Percentiles rank a stretch among this genome's conserved stretches.
Conservation (phyloP, 2,329 filamentous ascomycete genomes). For the Calonectria montana region DNA sequence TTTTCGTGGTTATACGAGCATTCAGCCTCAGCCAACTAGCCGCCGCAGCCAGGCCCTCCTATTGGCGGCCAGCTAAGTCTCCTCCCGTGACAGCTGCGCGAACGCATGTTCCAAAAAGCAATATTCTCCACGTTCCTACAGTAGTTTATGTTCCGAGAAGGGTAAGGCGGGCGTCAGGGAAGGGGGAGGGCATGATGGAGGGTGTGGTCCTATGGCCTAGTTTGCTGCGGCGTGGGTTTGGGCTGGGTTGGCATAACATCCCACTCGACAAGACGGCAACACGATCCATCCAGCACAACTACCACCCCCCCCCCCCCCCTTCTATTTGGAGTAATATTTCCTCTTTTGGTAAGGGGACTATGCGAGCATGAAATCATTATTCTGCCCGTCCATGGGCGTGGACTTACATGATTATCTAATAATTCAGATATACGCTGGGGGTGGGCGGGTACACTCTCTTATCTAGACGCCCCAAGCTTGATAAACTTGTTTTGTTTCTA, state of each 20-base stretch:
- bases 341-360: not conserved
- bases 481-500: not conserved
- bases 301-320: not conserved
- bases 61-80: not conserved
- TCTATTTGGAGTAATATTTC: not conserved
- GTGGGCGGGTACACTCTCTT: not conserved
- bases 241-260: not conserved
- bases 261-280: not conserved
- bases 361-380: not conserved
- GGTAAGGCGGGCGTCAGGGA: not conserved
- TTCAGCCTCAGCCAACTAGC: not conserved
- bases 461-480: not conserved
- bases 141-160: constrained; percentile 1
- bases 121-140: not conserved
- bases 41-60: not conserved
- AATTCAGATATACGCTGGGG: not conserved
- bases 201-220: constrained; percentile 1
- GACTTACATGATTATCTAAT: not conserved
- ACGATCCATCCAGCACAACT: not conserved
- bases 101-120: not conserved
- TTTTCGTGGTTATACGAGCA: not conserved
- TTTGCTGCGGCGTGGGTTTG: not conserved
- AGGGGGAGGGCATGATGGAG: constrained; percentile 3
- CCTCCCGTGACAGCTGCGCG: not conserved
- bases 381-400: not conserved